Evolutionary conservation across 2,329 filamentous ascomycete species (phyloP), one percentile per base, ranked within the genome.

Genomic region (Colletotrichum scovillei): DNA sequence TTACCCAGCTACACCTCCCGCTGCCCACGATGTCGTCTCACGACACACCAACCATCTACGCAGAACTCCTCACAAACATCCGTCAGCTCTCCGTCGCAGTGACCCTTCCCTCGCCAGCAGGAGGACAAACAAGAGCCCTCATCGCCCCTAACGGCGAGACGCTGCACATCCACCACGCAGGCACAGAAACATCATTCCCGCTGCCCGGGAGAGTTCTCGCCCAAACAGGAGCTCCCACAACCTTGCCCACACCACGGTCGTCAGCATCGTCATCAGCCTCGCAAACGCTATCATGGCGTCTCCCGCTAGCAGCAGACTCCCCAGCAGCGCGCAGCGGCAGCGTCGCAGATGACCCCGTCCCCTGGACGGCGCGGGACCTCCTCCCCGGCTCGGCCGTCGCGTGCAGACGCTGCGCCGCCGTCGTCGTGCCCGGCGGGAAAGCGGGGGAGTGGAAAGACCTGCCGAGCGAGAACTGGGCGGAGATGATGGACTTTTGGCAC

Each of bases 401-500:
- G 32, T 87, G 87, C 77, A 82, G 86, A 71, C 66, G 76, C 75
- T 88, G 86, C 80, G 63, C 75, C 57, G 72, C 79, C 19, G 73
- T 66, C 1, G 73, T 90, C 22, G 82, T 90, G 14, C 53, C 77
- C 0, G 67, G 77, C 3, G 83, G 80, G 8, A 76, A 64, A 4
- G 84, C 90, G 8, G 84, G 82, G 52, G 82, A 84, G 49, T 99
- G 97, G 96, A 98, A 96, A 83, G 95, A 99, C 79, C 85, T 99
- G 22, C 97, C 97, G 0, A 98, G 95, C 79, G 95, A 97, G 78
- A 96, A 98, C 79, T 99, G 97, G 97, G 97, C 97, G 0, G 97
- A 99, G 84, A 97, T 99, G 95, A 99, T 99, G 97, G 97, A 99
- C 82, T 97, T 99, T 77, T 99, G 97, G 97, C 97, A 99, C 82